A percentile compares a stretch with the other conserved stretches of the same genome.
phyloP scores from a whole-genome alignment of 768 basidiomycete species.

The Phanerochaete carnosa region DNA sequence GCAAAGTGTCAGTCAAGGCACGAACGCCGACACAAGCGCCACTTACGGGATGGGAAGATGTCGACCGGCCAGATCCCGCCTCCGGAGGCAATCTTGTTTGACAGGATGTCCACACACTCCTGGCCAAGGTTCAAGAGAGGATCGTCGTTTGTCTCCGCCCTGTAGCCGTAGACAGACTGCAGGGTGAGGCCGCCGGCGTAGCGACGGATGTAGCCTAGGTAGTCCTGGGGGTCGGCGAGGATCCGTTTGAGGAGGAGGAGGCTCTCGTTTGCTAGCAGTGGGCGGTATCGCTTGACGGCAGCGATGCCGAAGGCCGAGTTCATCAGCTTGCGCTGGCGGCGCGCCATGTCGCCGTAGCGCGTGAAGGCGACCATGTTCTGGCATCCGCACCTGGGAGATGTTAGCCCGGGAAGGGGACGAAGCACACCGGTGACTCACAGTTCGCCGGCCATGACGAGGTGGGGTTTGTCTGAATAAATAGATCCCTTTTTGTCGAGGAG shows the following conservation, averaged over 20 bases:
- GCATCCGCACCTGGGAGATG: conserved; percentile 47
- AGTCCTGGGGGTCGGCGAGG: conserved; percentile 37
- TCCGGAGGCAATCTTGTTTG: conserved; percentile 42
- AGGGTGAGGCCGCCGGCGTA: conserved; percentile 50
- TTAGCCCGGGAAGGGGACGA: neutral
- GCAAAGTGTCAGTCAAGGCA: conserved; percentile 14
- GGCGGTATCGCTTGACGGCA: conserved; percentile 53
- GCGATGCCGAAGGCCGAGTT: conserved; percentile 57
- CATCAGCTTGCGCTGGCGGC: conserved; percentile 65
- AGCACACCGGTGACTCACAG: conserved; percentile 42
- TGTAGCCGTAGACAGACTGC: conserved; percentile 65
- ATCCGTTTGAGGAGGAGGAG: conserved; percentile 54
- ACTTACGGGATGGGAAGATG: conserved; percentile 33
- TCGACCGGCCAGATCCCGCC: conserved; percentile 43
- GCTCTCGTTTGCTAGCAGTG: conserved; percentile 54
- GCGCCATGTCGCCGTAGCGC: conserved; percentile 57
- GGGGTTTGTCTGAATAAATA: conserved; percentile 74
- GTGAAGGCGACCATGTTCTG: conserved; percentile 73
- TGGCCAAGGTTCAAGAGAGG: conserved; percentile 38
- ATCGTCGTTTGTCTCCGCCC: conserved; percentile 37
- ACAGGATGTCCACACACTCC: conserved; percentile 37
- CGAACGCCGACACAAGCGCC: neutral
- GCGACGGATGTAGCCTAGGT: conserved; percentile 34
- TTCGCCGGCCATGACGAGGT: conserved; percentile 66
- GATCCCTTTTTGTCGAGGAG: conserved; percentile 67